Evolutionary conservation across 805 yeast species (phyloP), one percentile per base, ranked within the genome.

Genomic region (Saturnispora mendoncae): DNA sequence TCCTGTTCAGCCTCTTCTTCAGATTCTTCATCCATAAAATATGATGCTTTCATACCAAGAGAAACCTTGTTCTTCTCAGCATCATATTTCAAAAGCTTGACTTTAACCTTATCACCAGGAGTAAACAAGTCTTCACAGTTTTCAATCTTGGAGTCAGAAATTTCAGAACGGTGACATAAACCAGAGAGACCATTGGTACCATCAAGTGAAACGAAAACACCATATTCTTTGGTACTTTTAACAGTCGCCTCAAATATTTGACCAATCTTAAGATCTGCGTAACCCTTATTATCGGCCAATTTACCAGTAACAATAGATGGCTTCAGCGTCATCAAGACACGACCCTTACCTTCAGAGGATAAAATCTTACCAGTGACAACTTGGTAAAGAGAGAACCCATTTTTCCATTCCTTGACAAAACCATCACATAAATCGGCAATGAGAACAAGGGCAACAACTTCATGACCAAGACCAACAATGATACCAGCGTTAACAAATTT

Each of bases 11-110:
- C 15, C 17, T 35, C 36, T 5, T 23, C 27, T 17, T 44, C 51
- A 10, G 32, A 49, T 4, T 28, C 18, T 25, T 29, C 33, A 12
- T 41, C 43, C 23, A 51, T 55, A 59, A 90, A 92, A 62, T 81
- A 86, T 3, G 95, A 84, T 2, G 97, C 97, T 66, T 87, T 90
- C 88, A 90, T 80, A 48, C 97, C 96, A 46, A 90, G 71, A 1
- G 95, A 79, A 17, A 90, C 56, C 56, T 83, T 88, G 46, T 79
- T 80, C 68, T 82, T 86, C 9, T 67, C 76, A 2, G 51, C 42
- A 53, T 83, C 79, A 25, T 80, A 67, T 24, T 68, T 72, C 51
- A 88, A 66, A 29, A 90, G 69, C 64, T 81, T 82, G 27, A 85
- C 94, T 64, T 85, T 85, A 33, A 90, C 97, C 47, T 81, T 71